Evolutionary conservation across 2,329 filamentous ascomycete genomes (phyloP), one percentile per base, ranked within the genome.

Genomic region (Aulographum hederae): DNA sequence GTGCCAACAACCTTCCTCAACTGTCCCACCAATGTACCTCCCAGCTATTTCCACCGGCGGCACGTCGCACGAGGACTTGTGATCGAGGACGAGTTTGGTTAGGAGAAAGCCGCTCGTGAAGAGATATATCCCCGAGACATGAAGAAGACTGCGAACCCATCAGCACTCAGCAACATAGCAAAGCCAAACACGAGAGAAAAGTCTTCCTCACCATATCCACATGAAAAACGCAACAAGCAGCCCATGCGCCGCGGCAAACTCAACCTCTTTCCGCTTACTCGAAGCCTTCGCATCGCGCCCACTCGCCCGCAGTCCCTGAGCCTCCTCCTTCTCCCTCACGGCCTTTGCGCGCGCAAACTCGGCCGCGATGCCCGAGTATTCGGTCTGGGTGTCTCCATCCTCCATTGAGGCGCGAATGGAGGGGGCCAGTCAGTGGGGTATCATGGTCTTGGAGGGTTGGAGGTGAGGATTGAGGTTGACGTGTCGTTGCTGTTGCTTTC

Each of bases 21-120:
- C 40, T 18, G 54, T 52, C 25, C 57, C 56, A 2, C 54, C 42
- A 13, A 41, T 45, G 36, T 58, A 52, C 11, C 13, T 17, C 2
- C 33, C 43, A 38, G 6, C 31, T 3, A 38, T 12, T 26, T 8
- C 6, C 21, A 31, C 23, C 6, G 89, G 86, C 31, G 79, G 72
- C 34, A 78, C 65, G 31, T 74, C 73, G 53, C 84, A 78, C 50
- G 78, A 75, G 43, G 76, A 76, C 51, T 76, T 77, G 46, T 86
- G 69, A 45, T 84, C 78, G 37, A 80, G 60, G 28, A 89, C 72
- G 20, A 89, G 65, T 36, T 89, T 72, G 34, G 86, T 93, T 40
- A 98, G 69, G 39, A 98, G 70, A 54, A 98, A 98, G 23, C 89
- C 89, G 50, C 78, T 84, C 17, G 82, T 92, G 57, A 98, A 98